These are phyloP conservation scores for Tolypocladium amazonense DNA, from an alignment of 2,329 filamentous ascomycete genomes.

Conservation along the genomic window DNA sequence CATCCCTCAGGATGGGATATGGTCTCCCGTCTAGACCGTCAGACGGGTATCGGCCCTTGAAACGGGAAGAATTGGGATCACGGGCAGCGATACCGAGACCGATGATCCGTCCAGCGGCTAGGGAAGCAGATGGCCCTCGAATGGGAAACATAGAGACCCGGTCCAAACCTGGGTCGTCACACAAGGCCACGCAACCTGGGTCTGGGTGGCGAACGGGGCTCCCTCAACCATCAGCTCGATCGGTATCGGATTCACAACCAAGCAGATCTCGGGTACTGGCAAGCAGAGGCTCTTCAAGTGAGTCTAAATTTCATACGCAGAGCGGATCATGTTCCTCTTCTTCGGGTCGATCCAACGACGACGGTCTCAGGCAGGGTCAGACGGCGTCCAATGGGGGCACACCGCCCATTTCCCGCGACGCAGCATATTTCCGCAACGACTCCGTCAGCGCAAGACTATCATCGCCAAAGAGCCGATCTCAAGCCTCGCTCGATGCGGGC, in stretches of 20 bases:
- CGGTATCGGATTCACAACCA: conserved; percentile 26
- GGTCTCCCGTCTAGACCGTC: conserved; percentile 28
- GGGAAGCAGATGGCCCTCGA: conserved; percentile 8
- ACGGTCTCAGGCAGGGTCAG: not conserved
- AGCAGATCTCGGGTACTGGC: conserved; percentile 32
- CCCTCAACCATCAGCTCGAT: conserved; percentile 11
- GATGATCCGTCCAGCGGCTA: conserved; percentile 11
- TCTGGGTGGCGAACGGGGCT: conserved; percentile 12
- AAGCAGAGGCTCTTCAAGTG: conserved; percentile 20
- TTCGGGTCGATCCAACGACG: conserved; percentile 22
- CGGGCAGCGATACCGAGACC: conserved; percentile 12
- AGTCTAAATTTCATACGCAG: conserved; percentile 18
- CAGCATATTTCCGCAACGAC: conserved; percentile 16
- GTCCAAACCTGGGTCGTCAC: conserved; percentile 8
- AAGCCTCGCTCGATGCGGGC: conserved; percentile 22
- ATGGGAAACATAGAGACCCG: conserved; percentile 7
- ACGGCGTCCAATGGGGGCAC: conserved; percentile 24
- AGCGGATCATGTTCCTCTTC: conserved; percentile 22
- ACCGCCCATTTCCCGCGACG: conserved; percentile 22
- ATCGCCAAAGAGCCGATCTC: conserved; percentile 29
- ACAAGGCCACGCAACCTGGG: conserved; percentile 12
- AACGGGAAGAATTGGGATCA: conserved; percentile 10
- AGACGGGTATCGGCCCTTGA: conserved; percentile 21
- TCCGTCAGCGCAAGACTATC: conserved; percentile 21
- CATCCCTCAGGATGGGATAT: conserved; percentile 28